Percentiles rank a stretch among this genome's conserved stretches.
Evolutionary conservation across 305 asterid genomes (phyloP).

Genomic region (Fraxinus sp.): DNA sequence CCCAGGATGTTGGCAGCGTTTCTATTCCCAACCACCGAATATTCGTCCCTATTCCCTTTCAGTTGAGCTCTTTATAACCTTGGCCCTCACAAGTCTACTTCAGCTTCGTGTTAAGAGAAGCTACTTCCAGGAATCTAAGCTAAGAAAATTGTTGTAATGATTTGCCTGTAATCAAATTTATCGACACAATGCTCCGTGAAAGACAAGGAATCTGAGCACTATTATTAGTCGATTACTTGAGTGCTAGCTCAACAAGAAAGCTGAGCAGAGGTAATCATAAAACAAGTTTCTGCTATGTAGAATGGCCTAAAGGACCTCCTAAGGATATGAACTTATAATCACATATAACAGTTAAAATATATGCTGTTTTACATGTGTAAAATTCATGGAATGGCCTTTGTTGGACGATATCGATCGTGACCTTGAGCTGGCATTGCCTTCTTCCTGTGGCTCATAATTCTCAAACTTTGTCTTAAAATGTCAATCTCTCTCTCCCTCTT

Average conservation of each 20-base stretch:
- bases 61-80: not conserved
- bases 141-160: not conserved
- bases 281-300: not conserved
- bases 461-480: conserved; percentile 70
- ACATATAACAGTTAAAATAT: not conserved
- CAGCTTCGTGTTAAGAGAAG: not conserved
- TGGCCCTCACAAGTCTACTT: not conserved
- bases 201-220: not conserved
- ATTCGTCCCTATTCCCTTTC: not conserved
- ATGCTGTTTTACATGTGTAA: not conserved
- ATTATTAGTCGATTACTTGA: not conserved
- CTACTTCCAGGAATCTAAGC: not conserved
- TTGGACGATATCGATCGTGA: not conserved
- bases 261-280: not conserved
- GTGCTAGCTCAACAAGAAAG: not conserved
- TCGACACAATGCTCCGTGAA: not conserved
- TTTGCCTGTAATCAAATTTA: not conserved
- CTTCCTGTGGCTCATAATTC: conserved; percentile 62
- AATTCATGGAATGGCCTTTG: not conserved
- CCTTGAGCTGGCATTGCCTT: conserved; percentile 27
- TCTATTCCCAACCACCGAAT: not conserved
- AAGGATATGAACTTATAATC: not conserved
- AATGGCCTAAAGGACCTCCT: not conserved
- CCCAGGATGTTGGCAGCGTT: not conserved
- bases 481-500: conserved; percentile 72